A percentile compares a stretch with the other conserved stretches of the same genome.
These are phyloP conservation scores for Salix exigua DNA, from an alignment of 345 rosid genomes.

Conservation along the genomic window DNA sequence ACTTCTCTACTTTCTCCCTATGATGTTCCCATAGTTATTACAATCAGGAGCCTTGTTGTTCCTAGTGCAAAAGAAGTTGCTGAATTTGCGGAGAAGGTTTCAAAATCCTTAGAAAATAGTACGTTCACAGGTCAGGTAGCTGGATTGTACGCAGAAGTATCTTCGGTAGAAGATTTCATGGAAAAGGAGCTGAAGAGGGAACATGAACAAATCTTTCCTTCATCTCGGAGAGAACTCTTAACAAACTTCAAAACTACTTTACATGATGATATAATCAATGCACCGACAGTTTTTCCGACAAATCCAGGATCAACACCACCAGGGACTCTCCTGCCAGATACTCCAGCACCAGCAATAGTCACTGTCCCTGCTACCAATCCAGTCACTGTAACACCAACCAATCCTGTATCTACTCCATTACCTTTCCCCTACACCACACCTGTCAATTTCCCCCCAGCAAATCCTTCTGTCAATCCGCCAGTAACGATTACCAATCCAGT, in stretches of 20 bases:
- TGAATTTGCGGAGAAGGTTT: constrained; percentile 18
- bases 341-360: constrained; percentile 51
- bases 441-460: constrained; percentile 38
- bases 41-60: constrained; percentile 17
- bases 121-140: constrained; percentile 15
- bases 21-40: constrained; percentile 24
- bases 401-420: constrained; percentile 34
- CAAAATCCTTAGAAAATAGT: constrained; percentile 23
- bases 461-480: constrained; percentile 42
- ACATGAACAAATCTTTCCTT: constrained; percentile 19
- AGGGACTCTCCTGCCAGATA: constrained; percentile 24
- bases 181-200: constrained; percentile 8
- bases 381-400: constrained; percentile 31
- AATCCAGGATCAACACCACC: constrained; percentile 34
- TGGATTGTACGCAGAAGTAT: constrained; percentile 27
- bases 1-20: constrained; percentile 21
- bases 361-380: constrained; percentile 53
- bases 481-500: constrained; percentile 52
- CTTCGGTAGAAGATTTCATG: constrained; percentile 17
- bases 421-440: constrained; percentile 35
- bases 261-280: constrained; percentile 34
- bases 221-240: constrained; percentile 34
- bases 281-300: constrained; percentile 31
- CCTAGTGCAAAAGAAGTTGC: constrained; percentile 21
- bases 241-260: constrained; percentile 19